Base-by-base conservation (phyloP, 805 yeast genomes). In the Jamesozyma gamospora region DNA sequence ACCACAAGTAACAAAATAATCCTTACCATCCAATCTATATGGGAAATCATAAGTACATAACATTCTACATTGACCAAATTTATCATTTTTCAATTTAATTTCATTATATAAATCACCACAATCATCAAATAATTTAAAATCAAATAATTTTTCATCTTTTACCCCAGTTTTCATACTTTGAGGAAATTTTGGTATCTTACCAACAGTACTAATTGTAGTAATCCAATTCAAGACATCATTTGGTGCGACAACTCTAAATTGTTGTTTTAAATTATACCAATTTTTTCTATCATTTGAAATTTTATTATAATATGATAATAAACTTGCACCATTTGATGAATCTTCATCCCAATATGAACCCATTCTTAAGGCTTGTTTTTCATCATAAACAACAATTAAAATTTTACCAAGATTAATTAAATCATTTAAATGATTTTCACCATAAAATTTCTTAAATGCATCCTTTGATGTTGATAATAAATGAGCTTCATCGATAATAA, bases 401-500 rank as follows among this genome's bases (percentile, higher is more conserved):
- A 65, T 66, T 43, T 66, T 67, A 4, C 64, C 53, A 3, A 69
- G 35, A 19, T 58, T 53, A 53, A 69, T 49, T 19, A 69, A 44
- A 32, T 68, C 72, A 38, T 61, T 57, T 14, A 69, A 41, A 41
- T 69, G 73, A 44, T 69, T 69, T 13, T 66, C 63, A 10, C 70
- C 71, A 36, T 60, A 58, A 41, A 69, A 69, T 44, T 64, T 56
- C 41, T 69, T 69, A 49, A 59, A 69, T 0, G 71, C 68, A 45
- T 68, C 71, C 42, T 67, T 67, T 0, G 67, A 51, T 6, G 71
- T 65, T 1, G 71, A 62, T 28, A 69, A 45, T 14, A 69, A 43
- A 48, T 69, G 74, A 2, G 72, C 73, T 48, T 69, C 74, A 52
- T 69, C 74, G 15, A 69, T 58, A 33, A 69, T 59, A 4, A 69